These are phyloP conservation scores for Trichoderma atrobrunneum DNA, from an alignment of 2,329 filamentous ascomycete species.

Conservation along the genomic window DNA sequence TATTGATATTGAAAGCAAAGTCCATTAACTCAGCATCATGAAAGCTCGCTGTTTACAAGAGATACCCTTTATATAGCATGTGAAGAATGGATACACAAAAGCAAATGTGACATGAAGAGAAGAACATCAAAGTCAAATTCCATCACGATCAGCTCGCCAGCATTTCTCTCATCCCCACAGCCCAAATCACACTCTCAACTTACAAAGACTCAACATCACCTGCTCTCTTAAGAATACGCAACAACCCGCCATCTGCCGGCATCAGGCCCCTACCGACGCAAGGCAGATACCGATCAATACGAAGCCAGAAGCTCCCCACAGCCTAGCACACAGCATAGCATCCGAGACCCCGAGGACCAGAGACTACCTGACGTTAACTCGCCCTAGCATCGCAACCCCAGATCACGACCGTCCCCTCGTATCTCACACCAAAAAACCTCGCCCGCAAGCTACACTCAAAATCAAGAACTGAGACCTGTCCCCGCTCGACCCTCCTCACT, in stretches of 20 bases:
- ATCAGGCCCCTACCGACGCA: neutral
- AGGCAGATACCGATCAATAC: neutral
- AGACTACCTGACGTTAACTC: neutral
- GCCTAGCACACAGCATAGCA: neutral
- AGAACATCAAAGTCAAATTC: neutral
- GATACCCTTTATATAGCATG: neutral
- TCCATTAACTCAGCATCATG: neutral
- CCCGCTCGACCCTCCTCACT: neutral
- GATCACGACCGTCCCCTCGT: neutral
- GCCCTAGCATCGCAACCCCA: constrained; percentile 8
- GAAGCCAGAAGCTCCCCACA: neutral
- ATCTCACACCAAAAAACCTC: neutral
- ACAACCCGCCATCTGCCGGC: neutral
- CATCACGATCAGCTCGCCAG: neutral
- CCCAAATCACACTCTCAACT: constrained; percentile 2
- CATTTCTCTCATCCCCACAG: neutral
- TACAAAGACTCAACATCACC: constrained; percentile 5
- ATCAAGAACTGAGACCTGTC: neutral
- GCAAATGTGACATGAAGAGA: neutral
- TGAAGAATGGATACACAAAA: neutral
- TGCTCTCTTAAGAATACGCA: neutral
- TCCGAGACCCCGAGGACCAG: constrained; percentile 1
- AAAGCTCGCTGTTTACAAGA: neutral
- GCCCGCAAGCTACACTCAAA: constrained; percentile 3
- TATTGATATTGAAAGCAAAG: neutral